A percentile compares a stretch with the other conserved stretches of the same genome.
phyloP scores from a whole-genome alignment of 2,329 filamentous ascomycete species.

The Diaporthe humulicola region DNA sequence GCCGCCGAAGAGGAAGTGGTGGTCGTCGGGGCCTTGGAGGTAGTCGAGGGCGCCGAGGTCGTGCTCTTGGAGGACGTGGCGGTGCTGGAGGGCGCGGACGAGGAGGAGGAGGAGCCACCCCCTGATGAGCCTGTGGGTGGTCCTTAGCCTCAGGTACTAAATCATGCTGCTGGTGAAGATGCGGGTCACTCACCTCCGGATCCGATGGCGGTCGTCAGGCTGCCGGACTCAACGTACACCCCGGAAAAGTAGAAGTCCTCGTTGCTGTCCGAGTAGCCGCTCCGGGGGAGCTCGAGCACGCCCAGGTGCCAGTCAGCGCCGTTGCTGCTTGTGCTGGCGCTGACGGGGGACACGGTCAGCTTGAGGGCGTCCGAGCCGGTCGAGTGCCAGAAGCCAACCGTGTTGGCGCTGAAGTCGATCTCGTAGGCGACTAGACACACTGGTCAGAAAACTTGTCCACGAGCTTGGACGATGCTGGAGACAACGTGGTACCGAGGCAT shows the following conservation, averaged over 20 bases:
- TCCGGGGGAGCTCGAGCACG: slow-evolving; percentile 73
- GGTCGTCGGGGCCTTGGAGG: slow-evolving; percentile 16
- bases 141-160: background rate
- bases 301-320: slow-evolving; percentile 81
- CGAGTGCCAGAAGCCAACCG: slow-evolving; percentile 79
- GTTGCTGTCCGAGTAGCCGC: slow-evolving; percentile 63
- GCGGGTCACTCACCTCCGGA: slow-evolving; percentile 12
- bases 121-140: slow-evolving; percentile 19
- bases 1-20: slow-evolving; percentile 20
- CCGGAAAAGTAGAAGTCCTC: slow-evolving; percentile 82
- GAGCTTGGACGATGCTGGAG: background rate
- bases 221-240: slow-evolving; percentile 76
- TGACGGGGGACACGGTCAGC: slow-evolving; percentile 70
- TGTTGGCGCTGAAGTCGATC: slow-evolving; percentile 70
- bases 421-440: background rate
- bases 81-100: slow-evolving; percentile 15
- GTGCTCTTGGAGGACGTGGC: slow-evolving; percentile 11
- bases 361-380: slow-evolving; percentile 70
- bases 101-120: slow-evolving; percentile 32
- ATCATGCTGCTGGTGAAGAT: background rate
- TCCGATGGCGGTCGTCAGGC: slow-evolving; percentile 38
- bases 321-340: slow-evolving; percentile 71
- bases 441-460: background rate
- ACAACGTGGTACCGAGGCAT: too few relatives aligned
- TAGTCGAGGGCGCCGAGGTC: slow-evolving; percentile 29